Percentiles rank a stretch among this genome's conserved stretches.
Conservation (phyloP, 768 basidiomycete species). For the Gautieria morchelliformis region DNA sequence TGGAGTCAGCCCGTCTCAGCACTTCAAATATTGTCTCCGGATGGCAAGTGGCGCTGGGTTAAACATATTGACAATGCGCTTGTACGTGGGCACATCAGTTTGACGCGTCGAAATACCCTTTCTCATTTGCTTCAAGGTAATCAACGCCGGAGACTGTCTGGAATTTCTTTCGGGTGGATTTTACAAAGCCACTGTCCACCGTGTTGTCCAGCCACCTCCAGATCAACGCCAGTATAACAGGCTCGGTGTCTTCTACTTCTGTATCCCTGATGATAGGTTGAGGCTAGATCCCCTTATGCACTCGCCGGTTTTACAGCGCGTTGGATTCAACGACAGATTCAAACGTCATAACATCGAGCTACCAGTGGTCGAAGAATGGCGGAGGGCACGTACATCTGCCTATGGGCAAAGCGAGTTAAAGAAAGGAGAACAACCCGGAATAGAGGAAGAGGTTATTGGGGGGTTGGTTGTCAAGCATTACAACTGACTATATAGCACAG, state of each 20-base stretch:
- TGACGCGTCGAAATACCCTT: background rate
- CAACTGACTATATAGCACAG: constrained; percentile 14
- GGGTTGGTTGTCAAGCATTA: constrained; percentile 25
- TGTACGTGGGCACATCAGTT: constrained; percentile 12
- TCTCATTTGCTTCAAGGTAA: constrained; percentile 22
- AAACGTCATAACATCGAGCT: constrained; percentile 15
- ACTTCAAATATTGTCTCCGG: constrained; percentile 26
- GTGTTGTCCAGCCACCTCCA: constrained; percentile 27
- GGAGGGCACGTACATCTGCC: constrained; percentile 19
- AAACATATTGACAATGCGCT: constrained; percentile 27
- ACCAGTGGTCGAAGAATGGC: constrained; percentile 23
- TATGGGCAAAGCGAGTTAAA: constrained; percentile 24
- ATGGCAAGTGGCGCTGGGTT: constrained; percentile 29
- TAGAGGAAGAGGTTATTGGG: constrained; percentile 25
- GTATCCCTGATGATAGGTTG: constrained; percentile 22
- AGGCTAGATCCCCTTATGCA: constrained; percentile 19
- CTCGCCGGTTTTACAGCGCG: constrained; percentile 24
- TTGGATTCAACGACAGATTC: constrained; percentile 21
- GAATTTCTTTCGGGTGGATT: constrained; percentile 28
- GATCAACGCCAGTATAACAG: constrained; percentile 25
- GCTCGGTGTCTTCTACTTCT: constrained; percentile 28
- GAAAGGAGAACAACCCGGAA: constrained; percentile 20
- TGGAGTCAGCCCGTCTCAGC: constrained; percentile 30
- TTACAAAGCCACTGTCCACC: constrained; percentile 29
- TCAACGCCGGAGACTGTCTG: constrained; percentile 27